phyloP scores from a whole-genome alignment of 2,329 filamentous ascomycete species.

The Teratosphaeria gauchensis region DNA sequence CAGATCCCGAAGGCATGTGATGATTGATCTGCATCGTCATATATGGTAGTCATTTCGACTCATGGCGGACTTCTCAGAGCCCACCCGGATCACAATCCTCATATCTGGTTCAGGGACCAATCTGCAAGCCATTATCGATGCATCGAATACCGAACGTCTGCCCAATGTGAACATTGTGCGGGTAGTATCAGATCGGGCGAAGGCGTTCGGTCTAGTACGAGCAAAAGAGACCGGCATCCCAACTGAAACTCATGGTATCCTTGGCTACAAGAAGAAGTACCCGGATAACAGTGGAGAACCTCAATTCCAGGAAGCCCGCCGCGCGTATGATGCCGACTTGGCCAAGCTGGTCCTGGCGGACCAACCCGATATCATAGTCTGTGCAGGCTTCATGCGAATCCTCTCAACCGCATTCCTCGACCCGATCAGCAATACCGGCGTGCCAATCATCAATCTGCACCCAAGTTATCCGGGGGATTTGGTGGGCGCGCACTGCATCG shows the following conservation, averaged over 20 bases:
- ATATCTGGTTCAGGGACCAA: conserved; percentile 69
- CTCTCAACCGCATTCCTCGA: conserved; percentile 60
- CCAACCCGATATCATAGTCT: conserved; percentile 64
- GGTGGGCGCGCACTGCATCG: conserved; percentile 63
- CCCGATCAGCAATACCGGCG: conserved; percentile 51
- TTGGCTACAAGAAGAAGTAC: conserved; percentile 64
- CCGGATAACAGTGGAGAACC: conserved; percentile 37
- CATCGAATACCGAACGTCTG: conserved; percentile 38
- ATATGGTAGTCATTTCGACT: not conserved
- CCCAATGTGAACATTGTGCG: conserved; percentile 48
- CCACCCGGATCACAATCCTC: conserved; percentile 25
- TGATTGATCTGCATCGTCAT: not conserved
- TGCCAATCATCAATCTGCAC: conserved; percentile 74
- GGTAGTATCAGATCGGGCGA: conserved; percentile 57
- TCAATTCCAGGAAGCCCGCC: conserved; percentile 41
- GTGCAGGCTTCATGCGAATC: conserved; percentile 83
- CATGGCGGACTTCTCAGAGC: not conserved
- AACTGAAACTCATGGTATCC: conserved; percentile 71
- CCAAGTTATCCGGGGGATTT: conserved; percentile 65
- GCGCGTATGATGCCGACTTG: conserved; percentile 65
- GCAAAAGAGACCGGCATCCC: conserved; percentile 55
- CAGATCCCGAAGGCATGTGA: not conserved
- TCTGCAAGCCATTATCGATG: conserved; percentile 66
- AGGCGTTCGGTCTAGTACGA: conserved; percentile 54
- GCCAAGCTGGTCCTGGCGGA: conserved; percentile 57